phyloP scores from a whole-genome alignment of 345 rosid species.

The Moringa oleifera region DNA sequence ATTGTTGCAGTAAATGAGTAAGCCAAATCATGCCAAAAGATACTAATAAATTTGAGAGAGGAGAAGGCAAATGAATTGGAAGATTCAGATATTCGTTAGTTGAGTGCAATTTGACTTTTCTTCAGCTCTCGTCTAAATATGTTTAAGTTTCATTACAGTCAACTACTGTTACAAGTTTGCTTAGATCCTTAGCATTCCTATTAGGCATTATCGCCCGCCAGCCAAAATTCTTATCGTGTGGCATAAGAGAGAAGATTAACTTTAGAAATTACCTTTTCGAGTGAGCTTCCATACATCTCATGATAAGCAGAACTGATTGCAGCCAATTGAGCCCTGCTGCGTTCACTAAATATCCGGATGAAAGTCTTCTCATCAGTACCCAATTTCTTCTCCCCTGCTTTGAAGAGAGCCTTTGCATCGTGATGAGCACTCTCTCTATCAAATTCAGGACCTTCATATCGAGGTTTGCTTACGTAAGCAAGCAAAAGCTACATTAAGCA shows the following conservation, averaged over 20 bases:
- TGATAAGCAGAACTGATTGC: conserved; percentile 38
- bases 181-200: neutral
- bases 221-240: no score
- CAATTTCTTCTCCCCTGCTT: conserved; percentile 58
- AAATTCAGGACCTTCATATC: conserved; percentile 51
- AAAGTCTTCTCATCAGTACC: conserved; percentile 78
- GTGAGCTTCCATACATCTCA: conserved; percentile 37
- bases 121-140: neutral
- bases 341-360: conserved; percentile 43
- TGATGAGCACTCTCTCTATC: conserved; percentile 30
- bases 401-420: conserved; percentile 57
- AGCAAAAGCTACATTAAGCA: conserved; percentile 45
- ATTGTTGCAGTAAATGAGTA: no score
- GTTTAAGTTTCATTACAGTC: neutral
- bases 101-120: no score
- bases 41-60: no score
- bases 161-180: no score
- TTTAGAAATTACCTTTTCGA: conserved; percentile 44
- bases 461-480: conserved; percentile 36
- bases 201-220: neutral
- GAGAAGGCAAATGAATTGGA: no score
- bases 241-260: neutral
- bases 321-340: conserved; percentile 61
- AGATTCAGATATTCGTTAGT: no score
- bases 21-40: no score